A percentile compares a stretch with the other conserved stretches of the same genome.
Conservation (phyloP, 2,329 filamentous ascomycete genomes). For the Fusarium longipes region DNA sequence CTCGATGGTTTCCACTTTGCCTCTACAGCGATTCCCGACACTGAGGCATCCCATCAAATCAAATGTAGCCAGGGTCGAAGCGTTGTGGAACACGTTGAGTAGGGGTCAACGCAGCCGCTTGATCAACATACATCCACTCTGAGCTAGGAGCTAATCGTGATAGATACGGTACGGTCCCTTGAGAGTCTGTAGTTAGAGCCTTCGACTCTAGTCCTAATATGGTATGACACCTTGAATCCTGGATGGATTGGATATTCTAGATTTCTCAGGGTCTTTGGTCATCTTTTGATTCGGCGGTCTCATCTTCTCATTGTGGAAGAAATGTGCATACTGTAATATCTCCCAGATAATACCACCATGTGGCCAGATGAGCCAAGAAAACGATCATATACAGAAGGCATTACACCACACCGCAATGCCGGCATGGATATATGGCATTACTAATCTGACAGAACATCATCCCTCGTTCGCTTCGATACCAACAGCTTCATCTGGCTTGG, state of each 20-base stretch:
- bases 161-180: slow-evolving; percentile 16
- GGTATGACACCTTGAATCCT: slow-evolving; percentile 19
- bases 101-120: slow-evolving; percentile 31
- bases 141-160: slow-evolving; percentile 32
- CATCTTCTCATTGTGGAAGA: background rate
- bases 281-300: background rate
- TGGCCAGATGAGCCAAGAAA: background rate
- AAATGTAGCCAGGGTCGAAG: slow-evolving; percentile 1
- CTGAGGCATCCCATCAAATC: slow-evolving; percentile 3
- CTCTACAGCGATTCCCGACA: background rate
- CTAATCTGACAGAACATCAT: background rate
- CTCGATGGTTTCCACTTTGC: background rate
- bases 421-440: background rate
- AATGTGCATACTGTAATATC: no score
- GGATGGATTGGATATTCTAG: slow-evolving; percentile 13
- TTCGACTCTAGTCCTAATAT: slow-evolving; percentile 28
- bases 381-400: background rate
- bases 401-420: background rate
- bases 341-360: background rate
- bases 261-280: slow-evolving; percentile 28
- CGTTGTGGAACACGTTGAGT: slow-evolving; percentile 17
- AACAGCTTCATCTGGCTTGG: slow-evolving; percentile 13
- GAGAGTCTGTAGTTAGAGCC: slow-evolving; percentile 3
- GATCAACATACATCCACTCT: slow-evolving; percentile 32
- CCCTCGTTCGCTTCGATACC: slow-evolving; percentile 11